phyloP scores from a whole-genome alignment of 1,284 basidiomycete species.

The Leccinum insolens region DNA sequence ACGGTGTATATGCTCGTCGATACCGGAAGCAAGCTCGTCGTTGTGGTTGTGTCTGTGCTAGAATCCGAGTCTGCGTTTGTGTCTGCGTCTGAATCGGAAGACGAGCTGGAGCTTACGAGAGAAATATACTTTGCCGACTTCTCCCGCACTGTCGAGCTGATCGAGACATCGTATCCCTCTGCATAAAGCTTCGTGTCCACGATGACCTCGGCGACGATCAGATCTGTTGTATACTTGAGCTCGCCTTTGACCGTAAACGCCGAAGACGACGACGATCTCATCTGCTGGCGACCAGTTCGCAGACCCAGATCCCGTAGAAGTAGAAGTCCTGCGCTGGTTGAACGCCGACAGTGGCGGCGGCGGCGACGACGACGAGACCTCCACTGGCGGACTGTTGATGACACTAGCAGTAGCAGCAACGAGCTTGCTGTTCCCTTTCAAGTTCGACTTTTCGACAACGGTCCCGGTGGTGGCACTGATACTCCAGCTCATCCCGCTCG shows the following conservation, averaged over 20 bases:
- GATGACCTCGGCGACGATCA: constrained; percentile 72
- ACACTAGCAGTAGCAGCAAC: not conserved
- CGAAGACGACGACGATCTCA: constrained; percentile 38
- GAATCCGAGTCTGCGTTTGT: not conserved
- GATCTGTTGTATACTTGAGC: constrained; percentile 56
- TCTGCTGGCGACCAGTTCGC: constrained; percentile 18
- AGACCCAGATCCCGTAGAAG: constrained; percentile 13
- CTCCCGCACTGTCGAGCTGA: constrained; percentile 49
- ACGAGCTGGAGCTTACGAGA: constrained; percentile 9
- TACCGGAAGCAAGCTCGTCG: constrained; percentile 48
- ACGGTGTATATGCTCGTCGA: constrained; percentile 63
- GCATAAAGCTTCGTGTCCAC: constrained; percentile 78
- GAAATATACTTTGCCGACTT: constrained; percentile 33
- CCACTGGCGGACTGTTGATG: not conserved
- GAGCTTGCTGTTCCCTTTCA: constrained; percentile 15
- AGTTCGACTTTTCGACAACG: constrained; percentile 24
- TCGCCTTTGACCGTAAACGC: constrained; percentile 65
- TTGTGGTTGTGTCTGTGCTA: not conserved
- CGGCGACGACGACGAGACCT: not conserved
- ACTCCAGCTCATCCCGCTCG: constrained; percentile 3
- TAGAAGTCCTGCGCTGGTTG: constrained; percentile 20
- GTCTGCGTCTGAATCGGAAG: not conserved
- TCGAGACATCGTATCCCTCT: constrained; percentile 63
- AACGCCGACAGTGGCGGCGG: constrained; percentile 9
- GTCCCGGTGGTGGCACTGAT: constrained; percentile 2